Evolutionary conservation across 345 rosid genomes (phyloP).

Genomic region (Geranium brycei): DNA sequence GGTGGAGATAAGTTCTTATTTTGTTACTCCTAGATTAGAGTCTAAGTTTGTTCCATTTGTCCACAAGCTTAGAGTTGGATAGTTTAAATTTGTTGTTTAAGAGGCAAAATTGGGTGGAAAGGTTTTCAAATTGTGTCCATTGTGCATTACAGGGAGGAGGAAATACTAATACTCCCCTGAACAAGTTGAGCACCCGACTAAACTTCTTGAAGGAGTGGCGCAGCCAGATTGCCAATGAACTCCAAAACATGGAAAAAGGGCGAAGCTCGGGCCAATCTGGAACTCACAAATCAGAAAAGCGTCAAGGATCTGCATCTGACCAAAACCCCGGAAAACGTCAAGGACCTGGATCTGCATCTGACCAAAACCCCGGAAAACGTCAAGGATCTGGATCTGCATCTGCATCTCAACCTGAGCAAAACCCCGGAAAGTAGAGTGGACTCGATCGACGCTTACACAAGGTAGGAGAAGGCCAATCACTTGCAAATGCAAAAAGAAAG

Average conservation of each 20-base stretch:
- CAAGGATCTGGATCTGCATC: constrained; percentile 1
- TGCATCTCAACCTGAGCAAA: neutral
- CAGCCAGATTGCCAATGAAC: constrained; percentile 49
- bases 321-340: neutral
- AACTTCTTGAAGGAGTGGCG: constrained; percentile 80
- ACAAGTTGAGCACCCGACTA: constrained; percentile 66
- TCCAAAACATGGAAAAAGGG: constrained; percentile 44
- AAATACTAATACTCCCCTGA: constrained; percentile 44
- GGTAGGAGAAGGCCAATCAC: neutral
- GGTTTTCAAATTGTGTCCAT: neutral
- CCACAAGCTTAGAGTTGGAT: neutral
- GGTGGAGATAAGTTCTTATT: too few species aligned
- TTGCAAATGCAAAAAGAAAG: neutral
- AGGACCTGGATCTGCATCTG: constrained; percentile 1
- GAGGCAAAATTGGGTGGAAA: neutral
- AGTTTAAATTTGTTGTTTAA: neutral
- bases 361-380: neutral
- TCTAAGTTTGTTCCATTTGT: neutral
- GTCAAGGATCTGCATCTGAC: constrained; percentile 4
- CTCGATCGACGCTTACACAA: neutral
- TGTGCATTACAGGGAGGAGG: constrained; percentile 33
- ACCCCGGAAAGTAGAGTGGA: neutral
- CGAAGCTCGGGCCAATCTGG: constrained; percentile 16
- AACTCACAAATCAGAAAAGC: constrained; percentile 5
- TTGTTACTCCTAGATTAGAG: too few species aligned